Conservation (phyloP, 2,329 filamentous ascomycete species). For the Leptographium radiaticola region DNA sequence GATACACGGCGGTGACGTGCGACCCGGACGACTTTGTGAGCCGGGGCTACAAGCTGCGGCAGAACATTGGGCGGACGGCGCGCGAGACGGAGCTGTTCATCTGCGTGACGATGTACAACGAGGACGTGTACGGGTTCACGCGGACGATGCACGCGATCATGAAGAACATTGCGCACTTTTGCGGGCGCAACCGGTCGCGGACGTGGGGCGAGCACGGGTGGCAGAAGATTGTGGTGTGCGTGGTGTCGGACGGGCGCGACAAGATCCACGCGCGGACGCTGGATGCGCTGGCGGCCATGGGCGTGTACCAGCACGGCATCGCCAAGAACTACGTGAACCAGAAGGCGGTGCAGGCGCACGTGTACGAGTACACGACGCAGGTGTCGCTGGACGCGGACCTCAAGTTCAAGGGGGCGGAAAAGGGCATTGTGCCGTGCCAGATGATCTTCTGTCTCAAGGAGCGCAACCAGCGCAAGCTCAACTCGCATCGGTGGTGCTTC, state of each 20-base stretch:
- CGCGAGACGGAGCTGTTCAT: conserved; percentile 93
- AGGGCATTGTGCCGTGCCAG: conserved; percentile 95
- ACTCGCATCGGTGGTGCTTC: conserved; percentile 98
- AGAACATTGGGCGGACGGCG: conserved; percentile 83
- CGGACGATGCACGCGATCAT: conserved; percentile 98
- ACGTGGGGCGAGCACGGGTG: conserved; percentile 96
- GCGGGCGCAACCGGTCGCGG: conserved; percentile 76
- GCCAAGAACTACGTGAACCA: conserved; percentile 98
- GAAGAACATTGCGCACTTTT: conserved; percentile 97
- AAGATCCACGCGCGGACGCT: conserved; percentile 85
- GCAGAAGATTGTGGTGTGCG: conserved; percentile 98
- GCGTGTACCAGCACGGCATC: conserved; percentile 95
- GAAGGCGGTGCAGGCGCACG: conserved; percentile 86
- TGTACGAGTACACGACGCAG: conserved; percentile 98
- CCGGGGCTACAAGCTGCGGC: conserved; percentile 83
- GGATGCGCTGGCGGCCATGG: conserved; percentile 90
- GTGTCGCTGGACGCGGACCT: conserved; percentile 90
- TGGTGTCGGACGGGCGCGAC: conserved; percentile 86
- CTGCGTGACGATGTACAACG: conserved; percentile 97
- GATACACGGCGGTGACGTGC: conserved; percentile 90
- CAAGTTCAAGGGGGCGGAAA: conserved; percentile 98
- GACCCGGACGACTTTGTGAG: conserved; percentile 86
- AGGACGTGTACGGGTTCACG: conserved; percentile 92
- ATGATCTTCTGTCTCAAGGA: conserved; percentile 98
- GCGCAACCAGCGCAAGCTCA: conserved; percentile 93